Percentiles rank a stretch among this genome's conserved stretches.
Evolutionary conservation across 2,329 filamentous ascomycete genomes (phyloP).

Genomic region (Cytospora mali): DNA sequence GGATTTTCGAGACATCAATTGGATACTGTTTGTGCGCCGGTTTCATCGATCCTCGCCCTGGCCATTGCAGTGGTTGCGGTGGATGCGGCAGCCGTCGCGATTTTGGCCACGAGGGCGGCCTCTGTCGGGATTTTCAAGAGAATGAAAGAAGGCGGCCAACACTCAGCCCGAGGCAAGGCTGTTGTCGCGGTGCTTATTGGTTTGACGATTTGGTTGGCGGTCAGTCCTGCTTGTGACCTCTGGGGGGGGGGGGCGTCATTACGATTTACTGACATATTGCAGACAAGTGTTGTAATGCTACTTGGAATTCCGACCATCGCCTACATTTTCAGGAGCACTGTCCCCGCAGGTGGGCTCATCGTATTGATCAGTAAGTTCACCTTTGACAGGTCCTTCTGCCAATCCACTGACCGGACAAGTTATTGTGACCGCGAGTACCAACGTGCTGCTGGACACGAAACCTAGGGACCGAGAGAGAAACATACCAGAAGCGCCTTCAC

Average conservation of each 20-base stretch:
- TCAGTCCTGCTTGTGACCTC: slow-evolving; percentile 39
- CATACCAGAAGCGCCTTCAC: slow-evolving; percentile 45
- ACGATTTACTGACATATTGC: slow-evolving; percentile 28
- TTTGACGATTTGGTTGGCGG: slow-evolving; percentile 57
- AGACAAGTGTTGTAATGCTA: slow-evolving; percentile 56
- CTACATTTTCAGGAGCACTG: slow-evolving; percentile 49
- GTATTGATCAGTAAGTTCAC: slow-evolving; percentile 51
- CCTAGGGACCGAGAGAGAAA: slow-evolving; percentile 36
- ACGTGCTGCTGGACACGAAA: slow-evolving; percentile 35
- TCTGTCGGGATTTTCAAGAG: slow-evolving; percentile 41
- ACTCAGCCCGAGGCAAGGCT: slow-evolving; percentile 42
- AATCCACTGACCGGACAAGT: slow-evolving; percentile 33
- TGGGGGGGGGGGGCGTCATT: neutral
- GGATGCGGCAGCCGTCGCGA: slow-evolving; percentile 49
- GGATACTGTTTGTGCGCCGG: slow-evolving; percentile 54
- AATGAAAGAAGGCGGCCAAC: slow-evolving; percentile 34
- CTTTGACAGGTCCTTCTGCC: neutral
- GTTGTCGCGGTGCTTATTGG: slow-evolving; percentile 47
- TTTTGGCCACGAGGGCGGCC: slow-evolving; percentile 47
- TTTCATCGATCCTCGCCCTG: slow-evolving; percentile 47
- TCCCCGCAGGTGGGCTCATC: slow-evolving; percentile 54
- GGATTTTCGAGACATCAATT: slow-evolving; percentile 57
- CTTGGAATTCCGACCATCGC: slow-evolving; percentile 49
- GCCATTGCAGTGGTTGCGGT: slow-evolving; percentile 48
- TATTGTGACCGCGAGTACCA: slow-evolving; percentile 45